A percentile compares a stretch with the other conserved stretches of the same genome.
Evolutionary conservation across 2,329 filamentous ascomycete species (phyloP).

Genomic region (Paracoccidioides brasiliensis): DNA sequence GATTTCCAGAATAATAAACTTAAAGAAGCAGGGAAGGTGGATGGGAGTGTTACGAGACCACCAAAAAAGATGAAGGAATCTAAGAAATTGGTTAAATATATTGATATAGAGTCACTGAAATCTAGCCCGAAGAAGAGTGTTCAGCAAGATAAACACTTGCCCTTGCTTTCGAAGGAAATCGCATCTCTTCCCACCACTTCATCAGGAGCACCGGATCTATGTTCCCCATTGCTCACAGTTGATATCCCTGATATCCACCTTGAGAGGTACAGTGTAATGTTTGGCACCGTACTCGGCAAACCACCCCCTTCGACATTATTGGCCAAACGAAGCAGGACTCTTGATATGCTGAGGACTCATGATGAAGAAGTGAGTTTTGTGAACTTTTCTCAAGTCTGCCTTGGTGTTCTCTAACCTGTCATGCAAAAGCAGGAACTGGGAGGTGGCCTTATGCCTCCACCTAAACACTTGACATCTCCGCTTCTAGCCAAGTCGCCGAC

Average conservation of each 20-base stretch:
- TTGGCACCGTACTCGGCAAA: conserved; percentile 55
- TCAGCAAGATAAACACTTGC: neutral
- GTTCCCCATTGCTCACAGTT: conserved; percentile 49
- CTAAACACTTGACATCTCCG: conserved; percentile 26
- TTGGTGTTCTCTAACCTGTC: neutral
- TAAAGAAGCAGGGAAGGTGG: neutral
- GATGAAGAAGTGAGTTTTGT: conserved; percentile 28
- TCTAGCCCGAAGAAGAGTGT: neutral
- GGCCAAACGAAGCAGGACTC: conserved; percentile 24
- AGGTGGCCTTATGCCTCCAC: conserved; percentile 10
- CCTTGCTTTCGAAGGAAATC: neutral
- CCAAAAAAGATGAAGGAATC: neutral
- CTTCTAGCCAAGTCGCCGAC: conserved; percentile 22
- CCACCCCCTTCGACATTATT: conserved; percentile 20
- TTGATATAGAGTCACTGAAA: neutral
- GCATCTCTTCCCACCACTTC: neutral
- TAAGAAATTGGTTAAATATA: conserved; percentile 4
- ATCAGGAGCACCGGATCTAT: conserved; percentile 1
- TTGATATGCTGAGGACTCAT: conserved; percentile 41
- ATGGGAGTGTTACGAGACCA: neutral
- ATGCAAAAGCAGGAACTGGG: conserved; percentile 8
- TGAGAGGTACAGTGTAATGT: conserved; percentile 93
- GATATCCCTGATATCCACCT: conserved; percentile 68
- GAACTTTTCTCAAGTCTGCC: neutral
- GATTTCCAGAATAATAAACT: neutral